Evolutionary conservation across 1,284 basidiomycete species (phyloP), one percentile per base, ranked within the genome.

Genomic region (Ustilago shanxiensis): DNA sequence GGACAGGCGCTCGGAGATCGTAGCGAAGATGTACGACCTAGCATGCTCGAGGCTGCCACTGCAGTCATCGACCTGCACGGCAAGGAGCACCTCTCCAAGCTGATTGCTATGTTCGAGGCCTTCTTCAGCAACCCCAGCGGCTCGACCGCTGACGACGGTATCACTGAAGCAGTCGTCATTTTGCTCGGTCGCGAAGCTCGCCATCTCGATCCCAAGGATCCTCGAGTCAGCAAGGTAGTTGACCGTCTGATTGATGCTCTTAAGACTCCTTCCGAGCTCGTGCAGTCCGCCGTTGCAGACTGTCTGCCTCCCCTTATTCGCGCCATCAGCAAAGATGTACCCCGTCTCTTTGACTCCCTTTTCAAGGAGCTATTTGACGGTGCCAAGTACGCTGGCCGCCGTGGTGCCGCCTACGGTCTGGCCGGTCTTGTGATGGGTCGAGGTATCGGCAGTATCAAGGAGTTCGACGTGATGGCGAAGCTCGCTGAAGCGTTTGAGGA

Each of bases 281-380:
- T 99, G 0, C 96, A 99, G 86, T 92, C 94, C 59, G 96, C 97
- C 0, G 95, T 99, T 0, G 94, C 95, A 0, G 97, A 98, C 66
- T 88, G 87, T 88, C 88, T 99, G 10, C 92, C 94, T 0, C 94
- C 95, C 1, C 89, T 99, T 7, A 93, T 96, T 45, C 90, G 89
- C 44, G 88, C 91, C 47, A 92, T 94, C 89, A 88, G 89, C 59
- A 69, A 83, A 47, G 85, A 87, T 24, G 83, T 86, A 8, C 88
- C 89, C 0, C 90, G 90, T 49, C 87, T 88, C 54, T 89, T 92
- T n/a, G 88, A 90, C 18, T 87, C 88, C 28, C 89, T 99, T 22
- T 90, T 96, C 53, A 92, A 94, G 66, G 88, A 90, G 71, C 89
- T 86, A 14, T 60, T 83, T 20, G 66, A 78, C 28, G 83, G 76